Conservation (phyloP, 345 rosid species). For the Isatis tinctoria region DNA sequence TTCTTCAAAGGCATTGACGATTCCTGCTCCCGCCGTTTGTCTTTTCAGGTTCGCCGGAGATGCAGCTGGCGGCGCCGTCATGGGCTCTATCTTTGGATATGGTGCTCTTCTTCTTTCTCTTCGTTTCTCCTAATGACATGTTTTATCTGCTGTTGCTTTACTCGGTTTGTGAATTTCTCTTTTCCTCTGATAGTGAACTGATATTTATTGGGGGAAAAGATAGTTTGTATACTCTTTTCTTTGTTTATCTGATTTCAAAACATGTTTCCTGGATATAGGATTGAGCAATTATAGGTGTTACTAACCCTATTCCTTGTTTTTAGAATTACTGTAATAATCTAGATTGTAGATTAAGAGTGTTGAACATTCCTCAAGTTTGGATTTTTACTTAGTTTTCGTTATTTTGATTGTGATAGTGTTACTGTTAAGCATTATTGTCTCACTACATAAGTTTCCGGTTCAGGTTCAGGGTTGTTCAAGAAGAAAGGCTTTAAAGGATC, state of each 20-base stretch:
- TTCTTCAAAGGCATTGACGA: slow-evolving; percentile 39
- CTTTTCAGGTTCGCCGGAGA: slow-evolving; percentile 66
- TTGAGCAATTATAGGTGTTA: not conserved
- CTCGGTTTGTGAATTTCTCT: not conserved
- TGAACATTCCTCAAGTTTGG: not conserved
- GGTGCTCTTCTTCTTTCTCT: slow-evolving; percentile 35
- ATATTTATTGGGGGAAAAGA: not conserved
- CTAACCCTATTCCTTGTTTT: not conserved
- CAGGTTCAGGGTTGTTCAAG: slow-evolving; percentile 81
- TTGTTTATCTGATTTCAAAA: not conserved
- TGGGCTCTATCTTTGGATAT: slow-evolving; percentile 85
- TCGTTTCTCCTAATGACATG: not conserved
- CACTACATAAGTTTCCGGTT: not conserved
- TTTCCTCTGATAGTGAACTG: not conserved
- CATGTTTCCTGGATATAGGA: not conserved
- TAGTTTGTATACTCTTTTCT: not conserved
- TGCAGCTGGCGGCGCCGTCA: slow-evolving; percentile 81
- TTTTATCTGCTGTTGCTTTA: not conserved
- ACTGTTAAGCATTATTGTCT: not conserved
- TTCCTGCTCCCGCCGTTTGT: slow-evolving; percentile 64
- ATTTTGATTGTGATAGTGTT: not conserved
- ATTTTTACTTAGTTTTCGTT: not conserved
- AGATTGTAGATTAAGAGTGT: not conserved
- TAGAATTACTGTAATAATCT: not conserved
- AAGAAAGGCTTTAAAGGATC: slow-evolving; percentile 83